A percentile compares a stretch with the other conserved stretches of the same genome.
Conservation (phyloP, 1,284 basidiomycete genomes). For the Pascua sp. region DNA sequence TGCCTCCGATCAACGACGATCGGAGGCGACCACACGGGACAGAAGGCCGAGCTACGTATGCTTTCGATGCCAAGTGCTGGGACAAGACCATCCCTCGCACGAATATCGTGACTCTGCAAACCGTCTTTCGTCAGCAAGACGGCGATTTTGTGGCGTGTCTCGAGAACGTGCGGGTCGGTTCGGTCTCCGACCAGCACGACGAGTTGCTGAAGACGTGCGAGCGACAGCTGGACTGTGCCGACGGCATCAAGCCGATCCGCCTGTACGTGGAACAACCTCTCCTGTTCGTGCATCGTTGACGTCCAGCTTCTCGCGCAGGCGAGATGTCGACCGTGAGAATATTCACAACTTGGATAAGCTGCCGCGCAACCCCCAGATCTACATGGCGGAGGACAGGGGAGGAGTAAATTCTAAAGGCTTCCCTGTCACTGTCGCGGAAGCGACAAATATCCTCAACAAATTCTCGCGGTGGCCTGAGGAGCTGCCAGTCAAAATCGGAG, state of each 20-base stretch:
- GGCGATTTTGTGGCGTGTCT: constrained; percentile 41
- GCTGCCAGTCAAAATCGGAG: constrained; percentile 32
- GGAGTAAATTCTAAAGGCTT: constrained; percentile 24
- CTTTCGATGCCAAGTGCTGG: constrained; percentile 37
- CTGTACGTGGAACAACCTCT: constrained; percentile 28
- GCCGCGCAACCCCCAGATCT: constrained; percentile 11
- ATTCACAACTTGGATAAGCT: constrained; percentile 20
- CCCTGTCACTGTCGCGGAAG: constrained; percentile 13
- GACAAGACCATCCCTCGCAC: constrained; percentile 14
- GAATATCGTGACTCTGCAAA: constrained; percentile 55
- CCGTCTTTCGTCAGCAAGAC: constrained; percentile 69
- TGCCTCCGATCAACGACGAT: constrained; percentile 69
- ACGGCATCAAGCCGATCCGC: constrained; percentile 38
- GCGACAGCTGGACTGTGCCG: constrained; percentile 25
- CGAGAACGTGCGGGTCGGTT: constrained; percentile 42
- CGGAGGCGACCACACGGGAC: no score
- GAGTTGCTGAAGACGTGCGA: constrained; percentile 17
- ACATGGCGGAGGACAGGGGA: constrained; percentile 20
- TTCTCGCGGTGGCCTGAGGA: constrained; percentile 29
- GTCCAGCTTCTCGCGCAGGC: constrained; percentile 12
- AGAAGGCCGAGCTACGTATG: constrained; percentile 32
- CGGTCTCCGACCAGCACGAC: constrained; percentile 17
- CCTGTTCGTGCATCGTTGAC: background rate
- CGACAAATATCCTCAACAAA: constrained; percentile 26
- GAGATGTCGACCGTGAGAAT: constrained; percentile 33